A percentile compares a stretch with the other conserved stretches of the same genome.
phyloP scores from a whole-genome alignment of 164 flowering plant species.

The Brasenia schreberi region DNA sequence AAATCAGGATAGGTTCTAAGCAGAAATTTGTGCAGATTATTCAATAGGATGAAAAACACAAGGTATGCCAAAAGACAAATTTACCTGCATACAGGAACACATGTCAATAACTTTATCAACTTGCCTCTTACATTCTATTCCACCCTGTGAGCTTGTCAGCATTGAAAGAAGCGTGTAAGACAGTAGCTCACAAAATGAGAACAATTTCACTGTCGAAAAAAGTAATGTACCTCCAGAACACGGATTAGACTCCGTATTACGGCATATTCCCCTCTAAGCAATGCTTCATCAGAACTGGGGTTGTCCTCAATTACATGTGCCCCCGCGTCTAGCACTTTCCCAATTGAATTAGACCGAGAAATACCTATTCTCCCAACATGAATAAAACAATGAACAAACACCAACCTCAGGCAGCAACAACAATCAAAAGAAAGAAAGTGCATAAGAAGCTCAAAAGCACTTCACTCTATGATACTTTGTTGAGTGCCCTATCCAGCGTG shows the following conservation, averaged over 20 bases:
- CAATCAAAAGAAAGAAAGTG: not conserved
- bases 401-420: not conserved
- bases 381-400: not conserved
- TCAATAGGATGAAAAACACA: not conserved
- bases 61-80: not conserved
- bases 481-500: no score
- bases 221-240: constrained; percentile 28
- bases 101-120: constrained; percentile 94
- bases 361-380: constrained; percentile 33
- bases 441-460: not conserved
- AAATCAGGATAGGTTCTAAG: not conserved
- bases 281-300: constrained; percentile 81
- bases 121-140: constrained; percentile 92
- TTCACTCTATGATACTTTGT: no score
- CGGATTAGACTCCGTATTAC: constrained; percentile 88
- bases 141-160: constrained; percentile 51
- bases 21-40: not conserved
- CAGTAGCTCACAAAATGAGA: not conserved
- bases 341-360: constrained; percentile 64
- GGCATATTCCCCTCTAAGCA: constrained; percentile 89
- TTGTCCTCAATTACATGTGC: constrained; percentile 37
- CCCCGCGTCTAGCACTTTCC: constrained; percentile 52
- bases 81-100: constrained; percentile 96
- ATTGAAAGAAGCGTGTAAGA: not conserved
- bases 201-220: not conserved